Conservation (phyloP, 2,329 filamentous ascomycete genomes). For the Calonectria multiphialidica region DNA sequence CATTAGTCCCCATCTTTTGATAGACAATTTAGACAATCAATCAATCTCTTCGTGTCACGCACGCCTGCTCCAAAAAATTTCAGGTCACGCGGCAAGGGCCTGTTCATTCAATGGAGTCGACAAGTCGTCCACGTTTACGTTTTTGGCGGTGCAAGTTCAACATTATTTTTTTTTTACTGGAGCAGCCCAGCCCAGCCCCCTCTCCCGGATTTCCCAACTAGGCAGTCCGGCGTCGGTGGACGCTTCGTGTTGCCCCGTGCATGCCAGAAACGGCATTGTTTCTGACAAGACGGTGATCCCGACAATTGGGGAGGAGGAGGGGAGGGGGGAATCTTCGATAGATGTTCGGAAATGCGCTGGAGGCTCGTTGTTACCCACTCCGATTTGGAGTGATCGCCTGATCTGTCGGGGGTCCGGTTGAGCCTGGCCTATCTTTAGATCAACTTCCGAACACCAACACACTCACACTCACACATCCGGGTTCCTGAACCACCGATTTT, state of each 20-base stretch:
- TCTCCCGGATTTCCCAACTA: slow-evolving; percentile 21
- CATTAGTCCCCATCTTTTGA: not conserved
- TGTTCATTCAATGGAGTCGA: not conserved
- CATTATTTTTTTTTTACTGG: not conserved
- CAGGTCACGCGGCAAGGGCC: slow-evolving; percentile 12
- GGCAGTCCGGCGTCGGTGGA: slow-evolving; percentile 17
- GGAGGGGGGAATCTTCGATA: not conserved
- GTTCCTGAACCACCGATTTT: not conserved
- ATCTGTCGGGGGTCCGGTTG: not conserved
- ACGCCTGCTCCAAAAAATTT: slow-evolving; percentile 3
- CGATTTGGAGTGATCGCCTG: not conserved
- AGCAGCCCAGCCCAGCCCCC: not conserved
- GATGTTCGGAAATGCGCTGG: not conserved
- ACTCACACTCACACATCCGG: too few species aligned
- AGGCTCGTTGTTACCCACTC: not conserved
- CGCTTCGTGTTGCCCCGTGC: not conserved
- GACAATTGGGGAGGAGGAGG: not conserved
- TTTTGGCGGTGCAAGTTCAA: slow-evolving; percentile 8
- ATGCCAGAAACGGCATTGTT: slow-evolving; percentile 17
- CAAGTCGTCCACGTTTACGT: not conserved
- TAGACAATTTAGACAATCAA: not conserved
- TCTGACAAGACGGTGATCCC: not conserved
- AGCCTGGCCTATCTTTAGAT: not conserved
- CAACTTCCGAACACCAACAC: not conserved
- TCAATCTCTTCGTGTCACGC: slow-evolving; percentile 20